Evolutionary conservation across 352 stramenopile species (phyloP), one percentile per base, ranked within the genome.

Genomic region (Globisporangium acanthophoron): DNA sequence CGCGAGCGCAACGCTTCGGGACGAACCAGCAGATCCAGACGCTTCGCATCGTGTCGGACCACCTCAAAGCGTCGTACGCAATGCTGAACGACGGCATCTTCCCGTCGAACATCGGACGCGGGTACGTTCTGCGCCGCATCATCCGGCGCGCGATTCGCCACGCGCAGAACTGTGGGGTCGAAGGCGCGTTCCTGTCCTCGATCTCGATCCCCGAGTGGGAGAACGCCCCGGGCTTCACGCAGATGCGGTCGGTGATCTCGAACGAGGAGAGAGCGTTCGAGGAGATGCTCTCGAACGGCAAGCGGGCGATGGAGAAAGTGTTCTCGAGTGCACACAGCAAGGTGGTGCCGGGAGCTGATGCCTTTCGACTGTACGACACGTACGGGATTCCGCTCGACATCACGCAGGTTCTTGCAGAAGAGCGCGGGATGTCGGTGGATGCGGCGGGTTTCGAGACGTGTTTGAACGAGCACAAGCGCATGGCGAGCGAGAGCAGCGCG

Each of bases 61-160:
- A 99, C 71, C 81, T 98, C 41, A 89, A 96, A 35, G 97, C 96
- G 21, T 88, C 83, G 1, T 98, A 98, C 69, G 94, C 95, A 43
- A 96, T 92, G 58, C 66, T 99, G 63, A 76, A 86, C 9, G 95
- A 98, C 73, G 96, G 96, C 31, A 94, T 97, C 35, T 96, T 97
- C 57, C 96, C 96, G 21, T 98, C 88, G 6, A 98, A 98, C 60
- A 89, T 98, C 54, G 96, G 96, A 15, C 87, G 96, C 44, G 96
- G 96, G 27, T 99, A 99, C 69, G 96, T 99, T 15, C 62, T 99
- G 33, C 80, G 96, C 43, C 89, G 96, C 58, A 94, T 99, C 20
- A 75, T 99, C 46, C 82, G 96, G n/a, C 89, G 95, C 8, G 82
- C 78, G 4, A 91, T 94, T 58, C 78, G 81, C 11, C 73, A 86